Base-by-base conservation (phyloP, 2,329 filamentous ascomycete species). In the Colletotrichum destructivum region DNA sequence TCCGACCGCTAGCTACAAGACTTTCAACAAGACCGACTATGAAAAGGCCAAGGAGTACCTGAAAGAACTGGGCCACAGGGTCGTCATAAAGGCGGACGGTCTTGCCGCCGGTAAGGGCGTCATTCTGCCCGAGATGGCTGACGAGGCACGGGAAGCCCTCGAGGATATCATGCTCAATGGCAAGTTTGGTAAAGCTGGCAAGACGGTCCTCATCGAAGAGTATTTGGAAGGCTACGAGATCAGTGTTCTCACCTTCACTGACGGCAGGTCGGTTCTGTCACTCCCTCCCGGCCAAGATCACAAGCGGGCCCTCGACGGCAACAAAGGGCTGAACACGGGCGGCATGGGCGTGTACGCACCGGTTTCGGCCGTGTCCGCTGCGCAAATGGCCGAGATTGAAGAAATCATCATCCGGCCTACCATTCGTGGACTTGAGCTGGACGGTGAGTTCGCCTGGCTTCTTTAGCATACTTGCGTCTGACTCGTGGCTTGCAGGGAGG, bases 301-400 rank as follows among this genome's bases (percentile, higher is more conserved):
- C 86, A 98, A 99, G 88, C 90, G 95, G 73, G 95, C 97, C 75
- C 93, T 93, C 64, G 96, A 99, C 78, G 94, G 93, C 66, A 96
- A 98, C 79, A 88, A 90, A 61, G 96, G 96, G 1, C 94, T 95
- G 47, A 98, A 98, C 84, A 98, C 96, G 2, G 96, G 96, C 71
- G 96, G 96, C 51, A 98, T 98, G 96, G 96, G 96, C 62, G 98
- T 95, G 80, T 98, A 98, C 82, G 95, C 95, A 18, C 94, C 94
- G n/a, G 97, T 95, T 1, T 93, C 90, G 74, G 92, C 95, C 77
- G 91, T 92, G 40, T 93, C 92, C 0, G 89, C 91, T 62, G 90
- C 92, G 73, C 86, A 97, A n/a, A 88, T 96, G 21, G 92, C 92
- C 21, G 88, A 91, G 72, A 91, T 99, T 73, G 92, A 98, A 79